Base-by-base conservation (phyloP, 2,329 filamentous ascomycete species). In the Coniochaeta pulveracea region DNA sequence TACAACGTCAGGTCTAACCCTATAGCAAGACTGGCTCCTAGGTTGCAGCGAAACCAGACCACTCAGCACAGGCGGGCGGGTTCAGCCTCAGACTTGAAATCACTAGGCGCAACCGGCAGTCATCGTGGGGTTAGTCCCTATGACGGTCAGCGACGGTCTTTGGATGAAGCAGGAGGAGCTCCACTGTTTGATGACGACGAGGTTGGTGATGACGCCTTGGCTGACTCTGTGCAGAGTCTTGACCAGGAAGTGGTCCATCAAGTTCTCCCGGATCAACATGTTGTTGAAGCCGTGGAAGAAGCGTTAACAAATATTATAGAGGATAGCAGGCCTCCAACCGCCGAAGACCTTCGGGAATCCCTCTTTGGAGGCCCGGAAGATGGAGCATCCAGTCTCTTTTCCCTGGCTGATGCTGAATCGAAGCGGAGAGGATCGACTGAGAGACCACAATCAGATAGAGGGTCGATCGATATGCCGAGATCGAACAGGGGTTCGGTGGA, bases 251-350 rank as follows among this genome's bases (percentile, higher is more conserved):
- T 61, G n/a, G 65, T 69, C 8, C 66, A 66, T 37, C 65, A 65
- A 15, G 64, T 64, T 1, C 80, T 64, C 0, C 80, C 81, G 5
- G 81, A 94, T 47, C 82, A 72, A 1, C 72, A 80, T 38, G 80
- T 95, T 18, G 86, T 98, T 5, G 76, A 93, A 56, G 89, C 85
- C 4, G 89, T 98, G 72, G 88, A 96, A 52, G 76, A 83, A 43
- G 91, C 88, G 11, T 65, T 98, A 31, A 93, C 82, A 43, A 83
- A 88, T 42, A 98, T 98, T 40, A 82, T 98, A 64, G 85, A 85
- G 43, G 77, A 86, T 43, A 74, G 81, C 30, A 76, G 66, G 21
- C 69, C 69, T 10, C 60, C 81, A 32, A 74, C 72, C 14, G 67
- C 72, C 2, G 75, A 79, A 43, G 76, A 79, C 42, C 54, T 80